Evolutionary conservation across 345 rosid species (phyloP), one percentile per base, ranked within the genome.

Genomic region (Cardamine resedifolia): DNA sequence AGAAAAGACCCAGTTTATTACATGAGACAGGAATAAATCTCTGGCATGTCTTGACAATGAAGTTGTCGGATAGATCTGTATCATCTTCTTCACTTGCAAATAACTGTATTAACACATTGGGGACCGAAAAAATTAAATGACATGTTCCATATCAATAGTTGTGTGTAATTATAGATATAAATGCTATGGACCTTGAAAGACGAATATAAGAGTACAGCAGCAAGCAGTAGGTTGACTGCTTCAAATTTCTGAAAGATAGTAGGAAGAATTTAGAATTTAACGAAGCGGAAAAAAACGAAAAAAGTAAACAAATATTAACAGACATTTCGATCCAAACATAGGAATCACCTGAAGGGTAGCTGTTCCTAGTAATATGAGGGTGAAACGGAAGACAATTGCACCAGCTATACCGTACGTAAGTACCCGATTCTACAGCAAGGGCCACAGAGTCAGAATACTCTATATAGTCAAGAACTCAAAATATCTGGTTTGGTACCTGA

Each of bases 391-490:
- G 76, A 94, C 67, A 66, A 94, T 47, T 36, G 98, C 97, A 66
- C 98, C 96, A 62, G 92, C 95, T 69, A 94, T 79, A 65, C 98
- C 98, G 39, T 89, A 94, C 24, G 96, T 85, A 72, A 94, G 95
- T 49, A 94, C 97, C 73, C 81, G 86, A 64, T 80, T 94, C 97
- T 94, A 71, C 5, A 65, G 9, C 71, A 39, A 71, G 33, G 11
- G 63, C 28, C 20, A 77, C 27, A 41, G 2, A 58, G 51, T 64
- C 21, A 41, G 51, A 52, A 18, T 34, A 71, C 52, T 64, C 15
- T 58, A 43, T 58, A 43, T 33, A 47, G 65, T 23, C 62, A 31
- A 70, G 48, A 36, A n/a, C 55, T 44, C 48, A 44, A 51, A 50
- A 76, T 49, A 27, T 49, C 3, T 31, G 62, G n/a, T 50, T 47